phyloP scores from a whole-genome alignment of 371 early-diverging fungal species.

The Mortierella sp. region DNA sequence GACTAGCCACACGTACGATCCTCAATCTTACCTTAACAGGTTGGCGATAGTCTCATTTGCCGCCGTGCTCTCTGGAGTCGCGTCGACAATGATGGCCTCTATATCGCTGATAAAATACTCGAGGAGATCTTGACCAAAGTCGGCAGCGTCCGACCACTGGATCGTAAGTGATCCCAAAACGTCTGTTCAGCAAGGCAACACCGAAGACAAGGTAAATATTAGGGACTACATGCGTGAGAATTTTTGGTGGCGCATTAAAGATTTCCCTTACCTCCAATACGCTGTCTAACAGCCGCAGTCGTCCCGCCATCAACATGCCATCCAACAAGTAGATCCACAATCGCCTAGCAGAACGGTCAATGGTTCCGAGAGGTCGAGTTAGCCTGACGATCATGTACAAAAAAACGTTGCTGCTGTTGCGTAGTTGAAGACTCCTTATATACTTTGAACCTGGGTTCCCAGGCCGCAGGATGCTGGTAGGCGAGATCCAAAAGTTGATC shows the following conservation, averaged over 20 bases:
- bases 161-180: conserved; percentile 49
- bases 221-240: not conserved
- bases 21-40: conserved; percentile 27
- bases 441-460: conserved; percentile 43
- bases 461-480: conserved; percentile 30
- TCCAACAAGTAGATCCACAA: conserved; percentile 74
- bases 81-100: conserved; percentile 8
- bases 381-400: too few relatives aligned
- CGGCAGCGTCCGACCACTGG: conserved; percentile 28
- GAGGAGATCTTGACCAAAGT: conserved; percentile 41
- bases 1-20: too few relatives aligned
- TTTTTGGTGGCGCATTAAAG: not conserved
- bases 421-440: not conserved
- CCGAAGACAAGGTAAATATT: not conserved
- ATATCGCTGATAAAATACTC: conserved; percentile 39
- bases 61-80: not conserved
- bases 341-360: conserved; percentile 57
- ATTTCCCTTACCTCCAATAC: conserved; percentile 58
- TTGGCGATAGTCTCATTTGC: conserved; percentile 13
- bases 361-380: not conserved
- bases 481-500: conserved; percentile 32
- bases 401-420: too few relatives aligned
- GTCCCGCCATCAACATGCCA: conserved; percentile 73
- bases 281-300: conserved; percentile 51
- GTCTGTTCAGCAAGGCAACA: conserved; percentile 44